Conservation (phyloP, 2,329 filamentous ascomycete genomes). For the Passalora sequoiae region DNA sequence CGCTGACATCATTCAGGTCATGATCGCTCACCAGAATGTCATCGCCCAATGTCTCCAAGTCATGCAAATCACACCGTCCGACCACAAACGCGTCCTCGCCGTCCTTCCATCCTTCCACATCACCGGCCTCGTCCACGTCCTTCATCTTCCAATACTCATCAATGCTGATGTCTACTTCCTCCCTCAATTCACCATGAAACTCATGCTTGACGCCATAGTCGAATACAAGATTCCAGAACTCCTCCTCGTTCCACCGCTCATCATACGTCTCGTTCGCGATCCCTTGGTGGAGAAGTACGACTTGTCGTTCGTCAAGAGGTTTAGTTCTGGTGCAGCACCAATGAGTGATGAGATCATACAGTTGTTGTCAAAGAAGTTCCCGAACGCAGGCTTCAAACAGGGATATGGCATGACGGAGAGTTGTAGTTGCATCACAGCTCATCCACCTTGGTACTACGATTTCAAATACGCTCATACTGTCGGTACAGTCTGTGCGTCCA, state of each 20-base stretch:
- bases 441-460: slow-evolving; percentile 52
- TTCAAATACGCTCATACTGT: slow-evolving; percentile 56
- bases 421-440: slow-evolving; percentile 58
- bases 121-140: slow-evolving; percentile 57
- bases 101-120: slow-evolving; percentile 60
- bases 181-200: slow-evolving; percentile 57
- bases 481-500: slow-evolving; percentile 54
- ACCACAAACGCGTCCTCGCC: slow-evolving; percentile 50
- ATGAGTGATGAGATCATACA: slow-evolving; percentile 54
- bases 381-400: slow-evolving; percentile 55
- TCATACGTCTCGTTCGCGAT: slow-evolving; percentile 57
- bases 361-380: slow-evolving; percentile 53
- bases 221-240: slow-evolving; percentile 53
- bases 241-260: slow-evolving; percentile 56
- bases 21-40: slow-evolving; percentile 52
- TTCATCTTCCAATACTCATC: slow-evolving; percentile 58
- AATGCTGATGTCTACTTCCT: slow-evolving; percentile 65
- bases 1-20: slow-evolving; percentile 35
- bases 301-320: slow-evolving; percentile 50
- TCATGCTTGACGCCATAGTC: slow-evolving; percentile 51
- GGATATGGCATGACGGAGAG: slow-evolving; percentile 64
- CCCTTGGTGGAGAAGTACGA: slow-evolving; percentile 53
- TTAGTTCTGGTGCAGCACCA: slow-evolving; percentile 58
- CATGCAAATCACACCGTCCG: slow-evolving; percentile 47
- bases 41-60: slow-evolving; percentile 60